phyloP scores from a whole-genome alignment of 2,329 filamentous ascomycete genomes.

The Cercospora janseana region DNA sequence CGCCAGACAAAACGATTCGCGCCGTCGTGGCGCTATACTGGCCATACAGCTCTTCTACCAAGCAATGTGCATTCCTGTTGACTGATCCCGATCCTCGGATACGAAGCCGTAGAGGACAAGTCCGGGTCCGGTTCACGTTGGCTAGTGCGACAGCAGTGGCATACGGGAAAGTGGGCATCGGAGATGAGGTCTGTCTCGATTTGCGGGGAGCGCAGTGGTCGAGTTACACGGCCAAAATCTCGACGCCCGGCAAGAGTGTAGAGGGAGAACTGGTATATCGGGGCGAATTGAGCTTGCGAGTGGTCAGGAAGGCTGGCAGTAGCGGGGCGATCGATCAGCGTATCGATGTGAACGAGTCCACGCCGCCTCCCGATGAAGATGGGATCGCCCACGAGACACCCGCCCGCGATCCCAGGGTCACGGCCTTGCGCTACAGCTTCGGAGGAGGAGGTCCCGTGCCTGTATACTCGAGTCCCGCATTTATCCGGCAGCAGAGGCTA shows the following conservation, averaged over 20 bases:
- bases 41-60: slow-evolving; percentile 80
- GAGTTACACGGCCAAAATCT: slow-evolving; percentile 51
- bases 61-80: slow-evolving; percentile 73
- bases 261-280: slow-evolving; percentile 57
- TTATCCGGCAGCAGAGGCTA: slow-evolving; percentile 67
- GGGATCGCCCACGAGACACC: slow-evolving; percentile 14
- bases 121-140: slow-evolving; percentile 73
- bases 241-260: slow-evolving; percentile 57
- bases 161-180: slow-evolving; percentile 68
- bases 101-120: slow-evolving; percentile 73
- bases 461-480: slow-evolving; percentile 68
- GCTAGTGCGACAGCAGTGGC: slow-evolving; percentile 68
- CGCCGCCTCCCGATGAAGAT: slow-evolving; percentile 23
- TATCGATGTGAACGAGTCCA: slow-evolving; percentile 21
- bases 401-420: slow-evolving; percentile 9
- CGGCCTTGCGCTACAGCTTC: slow-evolving; percentile 20
- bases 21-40: slow-evolving; percentile 82
- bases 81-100: slow-evolving; percentile 82
- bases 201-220: slow-evolving; percentile 68
- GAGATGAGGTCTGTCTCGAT: slow-evolving; percentile 69
- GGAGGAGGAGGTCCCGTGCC: slow-evolving; percentile 28
- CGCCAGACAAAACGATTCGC: slow-evolving; percentile 48
- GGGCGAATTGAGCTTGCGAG: slow-evolving; percentile 39
- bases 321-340: slow-evolving; percentile 12
- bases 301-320: slow-evolving; percentile 24